Conservation (phyloP, 2,329 filamentous ascomycete genomes). For the Xylariaceae sp. region DNA sequence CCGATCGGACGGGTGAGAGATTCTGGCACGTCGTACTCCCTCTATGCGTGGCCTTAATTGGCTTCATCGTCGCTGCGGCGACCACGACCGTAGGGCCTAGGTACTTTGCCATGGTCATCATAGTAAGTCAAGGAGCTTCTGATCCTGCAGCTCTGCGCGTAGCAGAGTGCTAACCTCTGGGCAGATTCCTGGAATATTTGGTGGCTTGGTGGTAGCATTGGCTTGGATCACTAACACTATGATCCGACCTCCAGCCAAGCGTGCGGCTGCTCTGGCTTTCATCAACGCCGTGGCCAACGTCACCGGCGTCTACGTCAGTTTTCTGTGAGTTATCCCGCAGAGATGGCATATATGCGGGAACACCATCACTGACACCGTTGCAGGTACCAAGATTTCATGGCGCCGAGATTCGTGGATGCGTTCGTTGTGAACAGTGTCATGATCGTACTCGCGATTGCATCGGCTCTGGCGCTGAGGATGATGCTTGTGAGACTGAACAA, state of each 20-base stretch:
- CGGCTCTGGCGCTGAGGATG: conserved; percentile 58
- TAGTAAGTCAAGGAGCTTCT: conserved; percentile 41
- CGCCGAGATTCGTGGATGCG: conserved; percentile 48
- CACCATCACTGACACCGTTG: too few relatives aligned
- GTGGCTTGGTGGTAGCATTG: conserved; percentile 62
- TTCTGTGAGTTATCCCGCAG: conserved; percentile 16
- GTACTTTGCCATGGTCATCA: conserved; percentile 69
- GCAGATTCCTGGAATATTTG: conserved; percentile 55
- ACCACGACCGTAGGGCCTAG: conserved; percentile 58
- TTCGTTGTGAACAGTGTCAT: conserved; percentile 67
- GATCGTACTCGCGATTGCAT: conserved; percentile 58
- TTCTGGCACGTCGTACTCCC: conserved; percentile 64
- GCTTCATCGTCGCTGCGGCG: conserved; percentile 64
- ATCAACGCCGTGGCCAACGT: conserved; percentile 72
- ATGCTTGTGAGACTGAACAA: conserved; percentile 64
- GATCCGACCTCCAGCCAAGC: conserved; percentile 70
- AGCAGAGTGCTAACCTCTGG: neutral
- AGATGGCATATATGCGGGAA: too few relatives aligned
- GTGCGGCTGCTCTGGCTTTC: conserved; percentile 63
- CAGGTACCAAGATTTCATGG: conserved; percentile 44
- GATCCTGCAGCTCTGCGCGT: neutral
- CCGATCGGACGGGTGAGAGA: conserved; percentile 66
- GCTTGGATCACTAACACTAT: conserved; percentile 75
- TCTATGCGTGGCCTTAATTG: conserved; percentile 55
- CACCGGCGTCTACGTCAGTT: conserved; percentile 61